Evolutionary conservation across 805 yeast genomes (phyloP).

Genomic region (Hermanozyma aechmeae): DNA sequence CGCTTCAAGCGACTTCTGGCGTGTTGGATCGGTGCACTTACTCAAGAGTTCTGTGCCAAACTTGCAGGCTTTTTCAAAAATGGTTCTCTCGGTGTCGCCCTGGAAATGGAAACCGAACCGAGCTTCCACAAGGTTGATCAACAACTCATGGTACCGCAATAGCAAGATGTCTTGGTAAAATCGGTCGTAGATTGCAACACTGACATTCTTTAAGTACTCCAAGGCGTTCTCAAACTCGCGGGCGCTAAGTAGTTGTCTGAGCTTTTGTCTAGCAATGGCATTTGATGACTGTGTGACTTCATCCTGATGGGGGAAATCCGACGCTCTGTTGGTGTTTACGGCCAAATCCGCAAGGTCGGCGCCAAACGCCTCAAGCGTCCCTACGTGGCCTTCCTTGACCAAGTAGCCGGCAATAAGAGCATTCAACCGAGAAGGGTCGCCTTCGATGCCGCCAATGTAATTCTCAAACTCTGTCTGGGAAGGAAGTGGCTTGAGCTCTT

Average conservation of each 20-base stretch:
- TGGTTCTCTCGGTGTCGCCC: no score
- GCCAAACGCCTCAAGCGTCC: slow-evolving; percentile 24
- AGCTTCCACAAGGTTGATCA: no score
- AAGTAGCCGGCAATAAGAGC: slow-evolving; percentile 29
- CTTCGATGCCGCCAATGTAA: slow-evolving; percentile 14
- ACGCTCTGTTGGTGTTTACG: slow-evolving; percentile 6
- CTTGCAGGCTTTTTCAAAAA: slow-evolving; percentile 11
- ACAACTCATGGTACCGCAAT: no score
- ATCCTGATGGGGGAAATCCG: no score
- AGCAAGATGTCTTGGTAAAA: slow-evolving; percentile 15
- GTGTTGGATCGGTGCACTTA: not conserved
- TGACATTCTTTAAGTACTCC: no score
- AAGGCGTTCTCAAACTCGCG: no score
- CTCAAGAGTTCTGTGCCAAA: slow-evolving; percentile 7
- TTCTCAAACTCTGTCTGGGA: slow-evolving; percentile 11
- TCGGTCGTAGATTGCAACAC: slow-evolving; percentile 20
- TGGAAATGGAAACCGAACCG: no score
- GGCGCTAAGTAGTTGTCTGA: no score
- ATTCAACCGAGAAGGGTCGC: slow-evolving; percentile 19
- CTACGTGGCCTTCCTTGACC: slow-evolving; percentile 28
- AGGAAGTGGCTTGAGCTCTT: no score
- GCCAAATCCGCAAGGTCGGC: slow-evolving; percentile 19
- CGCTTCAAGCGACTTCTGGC: slow-evolving; percentile 2
- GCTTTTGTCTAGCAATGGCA: no score
- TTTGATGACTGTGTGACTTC: no score